A percentile compares a stretch with the other conserved stretches of the same genome.
Conservation (phyloP, 2,329 filamentous ascomycete genomes). For the Exophiala sideris region DNA sequence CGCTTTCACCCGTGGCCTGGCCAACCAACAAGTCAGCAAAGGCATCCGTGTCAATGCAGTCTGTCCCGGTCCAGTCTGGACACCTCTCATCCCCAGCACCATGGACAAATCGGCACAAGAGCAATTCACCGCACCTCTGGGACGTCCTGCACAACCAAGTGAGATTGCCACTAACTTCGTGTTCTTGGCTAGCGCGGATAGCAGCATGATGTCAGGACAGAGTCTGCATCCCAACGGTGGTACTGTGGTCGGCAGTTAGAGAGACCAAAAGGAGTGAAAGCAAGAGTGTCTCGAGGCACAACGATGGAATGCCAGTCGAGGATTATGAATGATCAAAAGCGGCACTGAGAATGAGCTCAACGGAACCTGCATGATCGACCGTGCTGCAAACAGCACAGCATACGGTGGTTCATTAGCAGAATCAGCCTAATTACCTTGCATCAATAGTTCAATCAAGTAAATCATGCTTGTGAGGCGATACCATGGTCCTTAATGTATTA, state of each 20-base stretch:
- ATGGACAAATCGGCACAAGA: slow-evolving; percentile 70
- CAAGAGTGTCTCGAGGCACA: not conserved
- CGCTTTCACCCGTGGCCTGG: slow-evolving; percentile 72
- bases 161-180: slow-evolving; percentile 81
- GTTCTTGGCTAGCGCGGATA: slow-evolving; percentile 73
- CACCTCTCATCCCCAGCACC: slow-evolving; percentile 68
- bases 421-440: too few relatives aligned
- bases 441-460: too few relatives aligned
- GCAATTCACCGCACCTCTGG: slow-evolving; percentile 70
- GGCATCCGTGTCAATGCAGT: slow-evolving; percentile 76
- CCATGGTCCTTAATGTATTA: too few relatives aligned
- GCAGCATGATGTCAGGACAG: slow-evolving; percentile 71
- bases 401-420: too few relatives aligned
- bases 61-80: slow-evolving; percentile 77
- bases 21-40: slow-evolving; percentile 68
- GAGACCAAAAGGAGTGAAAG: not conserved
- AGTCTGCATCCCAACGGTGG: slow-evolving; percentile 64
- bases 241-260: slow-evolving; percentile 49
- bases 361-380: too few relatives aligned
- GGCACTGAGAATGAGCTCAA: too few relatives aligned
- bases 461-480: too few relatives aligned
- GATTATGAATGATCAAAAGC: too few relatives aligned
- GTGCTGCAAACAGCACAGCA: too few relatives aligned
- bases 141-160: slow-evolving; percentile 71
- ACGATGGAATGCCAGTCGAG: not conserved